A percentile compares a stretch with the other conserved stretches of the same genome.
Evolutionary conservation across 352 stramenopile species (phyloP).

Genomic region (Achlya hypogyna): DNA sequence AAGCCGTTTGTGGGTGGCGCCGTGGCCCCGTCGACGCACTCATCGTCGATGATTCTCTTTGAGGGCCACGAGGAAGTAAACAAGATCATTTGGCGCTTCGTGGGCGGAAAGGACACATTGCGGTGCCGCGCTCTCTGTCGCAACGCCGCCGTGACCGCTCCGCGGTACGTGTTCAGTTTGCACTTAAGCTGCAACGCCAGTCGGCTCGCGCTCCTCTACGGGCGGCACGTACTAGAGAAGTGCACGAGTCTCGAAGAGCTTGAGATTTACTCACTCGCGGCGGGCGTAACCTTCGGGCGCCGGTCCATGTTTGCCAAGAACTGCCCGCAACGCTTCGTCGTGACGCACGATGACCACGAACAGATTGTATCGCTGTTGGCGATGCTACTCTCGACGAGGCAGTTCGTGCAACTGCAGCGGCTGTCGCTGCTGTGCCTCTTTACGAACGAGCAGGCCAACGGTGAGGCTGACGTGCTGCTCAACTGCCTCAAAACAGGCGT

Average conservation of each 20-base stretch:
- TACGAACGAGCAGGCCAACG: constrained; percentile 79
- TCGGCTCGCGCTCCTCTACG: constrained; percentile 46
- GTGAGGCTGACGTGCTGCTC: constrained; percentile 69
- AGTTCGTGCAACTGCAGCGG: constrained; percentile 44
- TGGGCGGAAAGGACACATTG: constrained; percentile 73
- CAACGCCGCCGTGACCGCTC: constrained; percentile 31
- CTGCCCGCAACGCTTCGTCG: constrained; percentile 77
- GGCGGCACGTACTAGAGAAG: constrained; percentile 40
- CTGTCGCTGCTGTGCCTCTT: constrained; percentile 74
- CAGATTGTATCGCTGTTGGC: constrained; percentile 70
- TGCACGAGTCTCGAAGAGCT: constrained; percentile 59
- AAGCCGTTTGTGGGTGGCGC: constrained; percentile 16
- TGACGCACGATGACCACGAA: constrained; percentile 82
- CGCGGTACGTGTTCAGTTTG: constrained; percentile 59
- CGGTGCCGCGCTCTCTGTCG: constrained; percentile 47
- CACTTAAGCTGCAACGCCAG: constrained; percentile 74
- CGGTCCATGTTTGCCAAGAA: constrained; percentile 77
- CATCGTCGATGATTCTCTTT: constrained; percentile 1
- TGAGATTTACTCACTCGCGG: constrained; percentile 71
- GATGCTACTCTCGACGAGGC: constrained; percentile 47
- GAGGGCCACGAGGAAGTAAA: constrained; percentile 51
- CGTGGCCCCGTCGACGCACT: constrained; percentile 23
- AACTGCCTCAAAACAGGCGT: constrained; percentile 72
- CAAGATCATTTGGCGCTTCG: constrained; percentile 67
- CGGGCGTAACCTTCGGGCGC: constrained; percentile 74